Evolutionary conservation across 2,329 filamentous ascomycete species (phyloP), one percentile per base, ranked within the genome.

Genomic region (Domatiomyces globalis): DNA sequence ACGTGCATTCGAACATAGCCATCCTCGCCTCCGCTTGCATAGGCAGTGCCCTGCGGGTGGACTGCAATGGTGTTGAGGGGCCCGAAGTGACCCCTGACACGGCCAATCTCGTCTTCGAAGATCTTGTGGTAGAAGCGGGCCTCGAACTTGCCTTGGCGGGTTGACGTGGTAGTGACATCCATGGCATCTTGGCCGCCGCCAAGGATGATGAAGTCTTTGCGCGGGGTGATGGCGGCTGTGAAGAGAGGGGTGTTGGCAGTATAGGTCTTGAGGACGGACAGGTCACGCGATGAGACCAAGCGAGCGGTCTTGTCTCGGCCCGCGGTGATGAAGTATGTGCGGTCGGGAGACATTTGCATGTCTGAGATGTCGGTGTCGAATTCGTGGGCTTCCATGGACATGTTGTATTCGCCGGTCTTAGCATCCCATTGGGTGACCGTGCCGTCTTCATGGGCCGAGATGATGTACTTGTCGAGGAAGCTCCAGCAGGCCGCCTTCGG

Each of bases 81-180:
- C 67, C 92, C 92, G 72, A 98, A 98, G 71, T 98, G 92, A 58
- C 92, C 92, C 67, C 88, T 81, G 59, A 98, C 92, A 76, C 92
- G 84, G 62, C 92, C 92, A 65, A 96, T 90, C 76, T 98, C 92
- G 71, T 98, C 90, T 72, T 95, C 88, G 69, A 98, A 96, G 69
- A 98, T 84, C 79, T 94, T 96, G 83, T 98, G 92, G 78, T 95
- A 98, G 79, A 98, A 98, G 60, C 92, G 83, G 45, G 92, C 92
- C 73, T 98, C 92, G 76, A 98, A 98, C 74, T 96, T 96, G 73
- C 92, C 92, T 77, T 98, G 92, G 60, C 92, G 81, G 48, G 88
- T 83, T 33, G 84, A 84, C 49, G 92, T 96, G 50, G 87, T 94
- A 53, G 92, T 98, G 71, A 98, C 92, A 67, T 96, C 90, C 87